These are phyloP conservation scores for Rhynchospora tenuis DNA, from an alignment of 176 grass and related monocot genomes.

Conservation along the genomic window DNA sequence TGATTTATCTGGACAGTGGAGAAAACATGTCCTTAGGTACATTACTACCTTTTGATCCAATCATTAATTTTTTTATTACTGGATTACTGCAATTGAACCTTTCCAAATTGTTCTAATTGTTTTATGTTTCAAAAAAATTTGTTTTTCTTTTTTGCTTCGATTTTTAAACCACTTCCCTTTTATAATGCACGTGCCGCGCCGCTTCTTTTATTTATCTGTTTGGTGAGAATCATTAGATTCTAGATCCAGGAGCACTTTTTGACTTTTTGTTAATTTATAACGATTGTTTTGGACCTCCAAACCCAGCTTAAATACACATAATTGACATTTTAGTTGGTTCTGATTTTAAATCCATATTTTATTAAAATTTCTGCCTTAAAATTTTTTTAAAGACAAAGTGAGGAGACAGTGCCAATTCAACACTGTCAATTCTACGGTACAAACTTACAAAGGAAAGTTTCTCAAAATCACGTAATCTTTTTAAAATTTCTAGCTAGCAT, in stretches of 20 bases:
- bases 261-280: neutral
- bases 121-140: neutral
- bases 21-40: neutral
- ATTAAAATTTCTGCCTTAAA: no score
- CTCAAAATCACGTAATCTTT: no score
- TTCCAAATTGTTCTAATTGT: no score
- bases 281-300: neutral
- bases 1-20: neutral
- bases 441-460: no score
- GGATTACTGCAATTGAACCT: neutral
- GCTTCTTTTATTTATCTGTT: neutral
- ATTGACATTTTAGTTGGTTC: neutral
- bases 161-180: neutral
- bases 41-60: neutral
- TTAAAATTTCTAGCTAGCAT: neutral
- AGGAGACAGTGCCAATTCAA: no score
- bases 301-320: neutral
- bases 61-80: neutral
- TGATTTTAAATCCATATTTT: no score
- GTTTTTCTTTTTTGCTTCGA: neutral
- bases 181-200: neutral
- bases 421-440: no score
- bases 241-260: neutral
- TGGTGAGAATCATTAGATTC: neutral
- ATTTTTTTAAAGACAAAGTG: no score